Evolutionary conservation across 768 basidiomycete genomes (phyloP).

Genomic region (Boletus pseudo-olivaceus): DNA sequence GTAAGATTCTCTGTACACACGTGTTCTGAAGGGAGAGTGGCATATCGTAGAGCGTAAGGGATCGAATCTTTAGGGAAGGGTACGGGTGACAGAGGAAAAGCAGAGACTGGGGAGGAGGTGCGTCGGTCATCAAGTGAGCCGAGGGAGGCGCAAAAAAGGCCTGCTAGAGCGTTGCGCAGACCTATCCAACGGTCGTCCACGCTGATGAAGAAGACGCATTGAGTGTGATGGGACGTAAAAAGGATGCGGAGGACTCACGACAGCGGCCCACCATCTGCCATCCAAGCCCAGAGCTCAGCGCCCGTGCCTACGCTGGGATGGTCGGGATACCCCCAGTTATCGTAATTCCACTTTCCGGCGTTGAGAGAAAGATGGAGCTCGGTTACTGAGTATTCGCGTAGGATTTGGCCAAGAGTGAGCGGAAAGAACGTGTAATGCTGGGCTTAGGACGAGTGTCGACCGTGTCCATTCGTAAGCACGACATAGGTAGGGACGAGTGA

Average conservation of each 20-base stretch:
- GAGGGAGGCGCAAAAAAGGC: conserved; percentile 92
- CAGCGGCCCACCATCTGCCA: conserved; percentile 58
- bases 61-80: conserved; percentile 37
- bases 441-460: conserved; percentile 37
- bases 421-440: conserved; percentile 90
- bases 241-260: conserved; percentile 38
- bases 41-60: conserved; percentile 65
- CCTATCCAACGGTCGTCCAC: conserved; percentile 79
- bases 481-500: not conserved
- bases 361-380: conserved; percentile 89
- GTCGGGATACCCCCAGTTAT: conserved; percentile 77
- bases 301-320: conserved; percentile 77
- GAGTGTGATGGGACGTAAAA: not conserved
- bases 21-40: conserved; percentile 73
- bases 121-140: conserved; percentile 72
- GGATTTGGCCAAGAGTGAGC: conserved; percentile 79
- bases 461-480: not conserved
- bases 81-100: conserved; percentile 63
- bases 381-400: conserved; percentile 80
- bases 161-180: conserved; percentile 84
- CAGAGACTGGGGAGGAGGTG: conserved; percentile 61
- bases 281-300: conserved; percentile 90
- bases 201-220: conserved; percentile 33
- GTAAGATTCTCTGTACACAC: conserved; percentile 99
- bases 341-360: conserved; percentile 89